phyloP scores from a whole-genome alignment of 257 asterid genomes.

The Nicotiana otophora region DNA sequence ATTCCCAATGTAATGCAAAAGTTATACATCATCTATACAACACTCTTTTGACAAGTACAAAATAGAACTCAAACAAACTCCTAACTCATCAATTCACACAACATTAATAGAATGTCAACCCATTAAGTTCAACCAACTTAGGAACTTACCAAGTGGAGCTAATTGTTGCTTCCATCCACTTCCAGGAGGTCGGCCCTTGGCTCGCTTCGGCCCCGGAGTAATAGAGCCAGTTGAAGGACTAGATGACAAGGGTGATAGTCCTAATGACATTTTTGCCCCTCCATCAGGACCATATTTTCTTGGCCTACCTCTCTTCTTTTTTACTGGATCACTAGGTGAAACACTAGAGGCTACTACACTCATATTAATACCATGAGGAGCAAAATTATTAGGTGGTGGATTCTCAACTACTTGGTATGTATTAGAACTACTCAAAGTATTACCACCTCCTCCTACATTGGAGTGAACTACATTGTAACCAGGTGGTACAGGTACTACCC shows the following conservation, averaged over 20 bases:
- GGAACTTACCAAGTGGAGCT: slow-evolving; percentile 75
- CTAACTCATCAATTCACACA: neutral
- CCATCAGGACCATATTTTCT: slow-evolving; percentile 91
- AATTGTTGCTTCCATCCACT: slow-evolving; percentile 94
- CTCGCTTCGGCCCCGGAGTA: slow-evolving; percentile 45
- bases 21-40: neutral
- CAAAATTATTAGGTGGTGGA: slow-evolving; percentile 42
- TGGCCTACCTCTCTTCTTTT: slow-evolving; percentile 95
- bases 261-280: slow-evolving; percentile 62
- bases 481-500: slow-evolving; percentile 30
- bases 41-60: neutral
- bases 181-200: slow-evolving; percentile 88
- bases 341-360: slow-evolving; percentile 26
- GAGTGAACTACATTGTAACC: slow-evolving; percentile 47
- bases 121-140: neutral
- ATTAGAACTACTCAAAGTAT: neutral
- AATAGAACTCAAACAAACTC: neutral
- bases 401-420: slow-evolving; percentile 53
- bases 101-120: neutral
- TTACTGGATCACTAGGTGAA: slow-evolving; percentile 49
- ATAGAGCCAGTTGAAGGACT: slow-evolving; percentile 38
- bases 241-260: slow-evolving; percentile 58
- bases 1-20: neutral
- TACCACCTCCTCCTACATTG: slow-evolving; percentile 39
- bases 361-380: slow-evolving; percentile 36